Base-by-base conservation (phyloP, 192 early-diverging fungal species). In the Glomus cerebriforme region DNA sequence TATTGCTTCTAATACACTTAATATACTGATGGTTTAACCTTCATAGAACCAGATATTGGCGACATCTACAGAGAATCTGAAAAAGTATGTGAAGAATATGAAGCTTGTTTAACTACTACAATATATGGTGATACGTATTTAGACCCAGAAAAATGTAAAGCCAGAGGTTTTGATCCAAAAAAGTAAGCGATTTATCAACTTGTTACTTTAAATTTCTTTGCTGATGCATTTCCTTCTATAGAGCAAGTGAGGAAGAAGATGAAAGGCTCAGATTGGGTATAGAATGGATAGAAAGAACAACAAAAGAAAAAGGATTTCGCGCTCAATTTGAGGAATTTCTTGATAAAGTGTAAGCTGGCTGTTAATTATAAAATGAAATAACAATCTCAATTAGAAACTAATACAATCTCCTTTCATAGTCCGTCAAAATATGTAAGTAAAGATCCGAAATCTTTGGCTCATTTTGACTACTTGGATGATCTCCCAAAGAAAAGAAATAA, bases 381-480 rank as follows among this genome's bases (percentile, higher is more conserved):
- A n/a, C n/a, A n/a, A n/a, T n/a, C n/a, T n/a, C n/a, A n/a, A n/a
- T n/a, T n/a, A 68, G 29, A 68, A 68, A 29, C 15, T 68, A 68
- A 68, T 68, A 35, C 66, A 3, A 68, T 68, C 27, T 68, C 66
- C n/a, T 68, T 68, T 68, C 66, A 68, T 68, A 68, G 66, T 68
- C 66, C 66, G 32, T 4, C 2, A 68, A 2, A 68, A 68, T 68
- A 6, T 68, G 66, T 68, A n/a, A n/a, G n/a, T n/a, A n/a, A n/a
- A n/a, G n/a, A n/a, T n/a, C n/a, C n/a, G n/a, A n/a, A n/a, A n/a
- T n/a, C n/a, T n/a, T n/a, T n/a, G n/a, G n/a, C n/a, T n/a, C n/a
- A n/a, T n/a, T n/a, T n/a, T n/a, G n/a, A n/a, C n/a, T n/a, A n/a
- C n/a, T n/a, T n/a, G n/a, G n/a, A n/a, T n/a, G n/a, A n/a, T n/a